Conservation (phyloP, 306 rosid species). For the Trifolium pratense region DNA sequence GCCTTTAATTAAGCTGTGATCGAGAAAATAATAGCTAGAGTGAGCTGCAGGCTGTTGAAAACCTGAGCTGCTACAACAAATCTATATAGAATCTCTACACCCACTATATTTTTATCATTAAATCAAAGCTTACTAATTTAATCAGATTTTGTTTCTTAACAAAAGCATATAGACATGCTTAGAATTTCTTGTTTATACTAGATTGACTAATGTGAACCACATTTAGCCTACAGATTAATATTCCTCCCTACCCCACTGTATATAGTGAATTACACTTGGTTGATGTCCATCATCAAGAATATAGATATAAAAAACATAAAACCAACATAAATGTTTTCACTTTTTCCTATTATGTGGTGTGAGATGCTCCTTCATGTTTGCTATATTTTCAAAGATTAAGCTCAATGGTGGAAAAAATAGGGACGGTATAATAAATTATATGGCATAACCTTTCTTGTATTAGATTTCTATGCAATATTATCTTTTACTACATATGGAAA, state of each 20-base stretch:
- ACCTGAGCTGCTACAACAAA: too few relatives aligned
- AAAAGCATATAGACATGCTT: conserved; percentile 13
- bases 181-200: not conserved
- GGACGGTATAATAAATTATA: not conserved
- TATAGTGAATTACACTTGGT: conserved; percentile 18
- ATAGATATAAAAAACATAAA: conserved; percentile 22
- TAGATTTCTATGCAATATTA: conserved; percentile 17
- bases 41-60: too few relatives aligned
- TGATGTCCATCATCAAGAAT: conserved; percentile 23
- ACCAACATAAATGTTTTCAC: not conserved
- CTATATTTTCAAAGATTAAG: conserved; percentile 1
- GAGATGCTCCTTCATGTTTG: not conserved
- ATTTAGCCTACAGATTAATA: conserved; percentile 21
- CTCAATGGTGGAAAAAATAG: not conserved
- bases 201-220: conserved; percentile 12
- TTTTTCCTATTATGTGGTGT: conserved; percentile 15
- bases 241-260: not conserved
- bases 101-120: not conserved
- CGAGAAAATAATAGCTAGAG: too few relatives aligned
- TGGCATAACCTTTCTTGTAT: not conserved
- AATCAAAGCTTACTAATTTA: not conserved
- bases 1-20: too few relatives aligned
- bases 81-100: too few relatives aligned
- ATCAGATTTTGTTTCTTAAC: conserved; percentile 17
- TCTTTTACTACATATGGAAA: not conserved